Evolutionary conservation across 2,329 filamentous ascomycete genomes (phyloP).

Genomic region (Colletotrichum sp.): DNA sequence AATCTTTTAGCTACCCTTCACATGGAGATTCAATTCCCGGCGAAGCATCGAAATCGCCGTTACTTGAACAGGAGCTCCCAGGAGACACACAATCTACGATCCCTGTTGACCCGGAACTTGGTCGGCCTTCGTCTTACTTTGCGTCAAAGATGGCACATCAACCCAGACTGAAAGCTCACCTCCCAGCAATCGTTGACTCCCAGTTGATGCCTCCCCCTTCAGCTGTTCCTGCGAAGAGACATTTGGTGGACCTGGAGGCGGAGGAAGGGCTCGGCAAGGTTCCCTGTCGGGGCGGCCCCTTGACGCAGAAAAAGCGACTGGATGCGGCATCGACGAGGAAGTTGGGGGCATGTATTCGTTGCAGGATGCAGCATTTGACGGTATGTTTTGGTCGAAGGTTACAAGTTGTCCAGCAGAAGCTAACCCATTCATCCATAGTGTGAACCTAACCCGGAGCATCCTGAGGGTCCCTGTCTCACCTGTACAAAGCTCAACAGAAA

Average conservation of each 20-base stretch:
- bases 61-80: background rate
- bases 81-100: background rate
- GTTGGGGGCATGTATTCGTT: conserved; percentile 47
- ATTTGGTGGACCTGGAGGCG: background rate
- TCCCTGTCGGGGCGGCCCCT: background rate
- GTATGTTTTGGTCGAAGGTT: conserved; percentile 34
- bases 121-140: background rate
- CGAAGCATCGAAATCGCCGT: background rate
- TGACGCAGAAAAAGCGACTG: conserved; percentile 25
- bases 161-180: background rate
- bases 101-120: background rate
- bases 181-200: background rate
- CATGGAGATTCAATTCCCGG: background rate
- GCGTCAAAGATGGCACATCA: background rate
- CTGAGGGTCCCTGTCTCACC: conserved; percentile 40
- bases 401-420: background rate
- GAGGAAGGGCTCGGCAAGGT: background rate
- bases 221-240: background rate
- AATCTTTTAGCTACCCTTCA: background rate
- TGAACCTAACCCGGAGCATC: conserved; percentile 32
- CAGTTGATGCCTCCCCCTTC: background rate
- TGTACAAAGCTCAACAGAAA: conserved; percentile 42
- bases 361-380: conserved; percentile 47
- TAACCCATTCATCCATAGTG: conserved; percentile 35
- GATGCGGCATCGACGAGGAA: conserved; percentile 39